phyloP scores from a whole-genome alignment of 2,329 filamentous ascomycete genomes.

The Coniochaeta prunicola region DNA sequence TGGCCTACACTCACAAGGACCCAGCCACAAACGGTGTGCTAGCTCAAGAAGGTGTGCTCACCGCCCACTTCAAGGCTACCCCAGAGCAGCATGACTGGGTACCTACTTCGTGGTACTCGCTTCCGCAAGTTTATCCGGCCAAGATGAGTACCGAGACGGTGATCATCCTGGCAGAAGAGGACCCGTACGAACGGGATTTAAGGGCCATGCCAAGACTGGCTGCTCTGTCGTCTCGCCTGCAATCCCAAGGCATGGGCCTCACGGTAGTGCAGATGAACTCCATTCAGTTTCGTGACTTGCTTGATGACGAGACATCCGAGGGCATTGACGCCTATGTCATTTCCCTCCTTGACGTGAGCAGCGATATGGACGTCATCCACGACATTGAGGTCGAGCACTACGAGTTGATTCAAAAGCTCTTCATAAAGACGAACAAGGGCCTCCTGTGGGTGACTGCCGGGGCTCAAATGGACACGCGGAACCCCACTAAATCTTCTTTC shows the following conservation, averaged over 20 bases:
- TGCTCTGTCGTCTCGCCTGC: background rate
- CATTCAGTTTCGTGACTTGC: background rate
- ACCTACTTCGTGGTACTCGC: background rate
- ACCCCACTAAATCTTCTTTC: constrained; percentile 31
- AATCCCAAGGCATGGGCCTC: background rate
- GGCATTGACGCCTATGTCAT: constrained; percentile 27
- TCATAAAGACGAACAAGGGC: constrained; percentile 24
- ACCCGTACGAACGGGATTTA: background rate
- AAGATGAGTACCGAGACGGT: background rate
- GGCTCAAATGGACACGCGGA: constrained; percentile 25
- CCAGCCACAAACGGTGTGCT: background rate
- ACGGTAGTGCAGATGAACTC: background rate
- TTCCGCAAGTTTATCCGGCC: background rate
- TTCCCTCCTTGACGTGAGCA: constrained; percentile 37
- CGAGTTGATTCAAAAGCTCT: constrained; percentile 29
- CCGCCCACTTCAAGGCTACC: background rate
- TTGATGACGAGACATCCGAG: background rate
- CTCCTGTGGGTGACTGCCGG: constrained; percentile 42
- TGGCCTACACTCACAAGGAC: background rate
- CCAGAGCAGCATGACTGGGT: background rate
- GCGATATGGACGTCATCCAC: constrained; percentile 24
- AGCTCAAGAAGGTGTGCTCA: background rate
- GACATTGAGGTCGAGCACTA: constrained; percentile 32
- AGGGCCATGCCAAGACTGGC: background rate
- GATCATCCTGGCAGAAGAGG: background rate